These are phyloP conservation scores for Acaromyces ingoldii DNA, from an alignment of 1,284 basidiomycete species.

Conservation along the genomic window DNA sequence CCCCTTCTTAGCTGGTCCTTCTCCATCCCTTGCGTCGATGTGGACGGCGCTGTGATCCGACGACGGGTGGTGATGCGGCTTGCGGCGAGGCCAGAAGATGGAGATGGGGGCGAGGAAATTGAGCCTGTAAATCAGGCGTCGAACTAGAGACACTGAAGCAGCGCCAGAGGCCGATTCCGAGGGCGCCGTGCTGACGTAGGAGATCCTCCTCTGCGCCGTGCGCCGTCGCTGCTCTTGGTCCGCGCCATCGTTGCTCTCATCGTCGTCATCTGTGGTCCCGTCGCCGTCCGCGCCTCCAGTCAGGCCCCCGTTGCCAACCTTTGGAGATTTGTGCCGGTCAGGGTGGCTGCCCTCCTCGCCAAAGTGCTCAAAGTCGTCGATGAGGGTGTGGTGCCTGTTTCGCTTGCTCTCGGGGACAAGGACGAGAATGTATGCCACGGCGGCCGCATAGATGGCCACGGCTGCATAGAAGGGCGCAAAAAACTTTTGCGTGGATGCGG, in stretches of 20 bases:
- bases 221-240: not conserved
- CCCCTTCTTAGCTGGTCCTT: too few relatives aligned
- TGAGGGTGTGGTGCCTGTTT: slow-evolving; percentile 23
- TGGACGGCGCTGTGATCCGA: too few relatives aligned
- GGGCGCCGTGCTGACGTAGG: not conserved
- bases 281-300: not conserved
- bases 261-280: slow-evolving; percentile 1
- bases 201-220: not conserved
- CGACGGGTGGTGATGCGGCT: too few relatives aligned
- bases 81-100: slow-evolving; percentile 25
- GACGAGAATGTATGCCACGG: slow-evolving; percentile 26
- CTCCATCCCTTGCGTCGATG: too few relatives aligned
- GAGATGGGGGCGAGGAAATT: slow-evolving; percentile 35
- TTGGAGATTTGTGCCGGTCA: too few relatives aligned
- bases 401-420: slow-evolving; percentile 39
- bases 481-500: slow-evolving; percentile 34
- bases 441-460: slow-evolving; percentile 27
- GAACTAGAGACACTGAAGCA: not conserved
- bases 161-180: not conserved
- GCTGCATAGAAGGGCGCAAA: slow-evolving; percentile 43
- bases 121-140: slow-evolving; percentile 9
- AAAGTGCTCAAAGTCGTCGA: slow-evolving; percentile 29
- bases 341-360: too few relatives aligned
- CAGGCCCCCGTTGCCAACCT: not conserved
- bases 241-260: not conserved